Conservation (phyloP, 2,329 filamentous ascomycete genomes). For the Aspergillus luchuensis region DNA sequence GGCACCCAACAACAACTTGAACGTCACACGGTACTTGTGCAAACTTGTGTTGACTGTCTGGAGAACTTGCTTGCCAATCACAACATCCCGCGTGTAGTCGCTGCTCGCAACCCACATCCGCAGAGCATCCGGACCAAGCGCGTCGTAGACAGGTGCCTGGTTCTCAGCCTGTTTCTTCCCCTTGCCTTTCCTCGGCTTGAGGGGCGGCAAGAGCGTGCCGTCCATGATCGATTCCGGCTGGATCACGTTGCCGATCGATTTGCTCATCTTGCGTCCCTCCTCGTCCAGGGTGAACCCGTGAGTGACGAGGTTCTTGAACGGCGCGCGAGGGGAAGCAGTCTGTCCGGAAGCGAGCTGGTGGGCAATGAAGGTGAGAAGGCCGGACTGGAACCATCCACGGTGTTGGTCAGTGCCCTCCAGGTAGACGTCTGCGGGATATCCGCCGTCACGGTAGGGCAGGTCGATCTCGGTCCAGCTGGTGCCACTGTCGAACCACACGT, state of each 20-base stretch:
- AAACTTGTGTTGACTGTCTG: slow-evolving; percentile 74
- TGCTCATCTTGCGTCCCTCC: slow-evolving; percentile 97
- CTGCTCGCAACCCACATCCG: slow-evolving; percentile 89
- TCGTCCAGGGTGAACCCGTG: slow-evolving; percentile 93
- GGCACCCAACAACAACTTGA: slow-evolving; percentile 87
- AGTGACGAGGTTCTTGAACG: slow-evolving; percentile 87
- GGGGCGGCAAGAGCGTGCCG: slow-evolving; percentile 71
- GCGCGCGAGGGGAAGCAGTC: slow-evolving; percentile 53
- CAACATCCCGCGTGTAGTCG: slow-evolving; percentile 87
- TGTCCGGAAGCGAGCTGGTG: slow-evolving; percentile 44
- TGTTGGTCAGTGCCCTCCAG: slow-evolving; percentile 95
- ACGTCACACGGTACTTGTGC: slow-evolving; percentile 83
- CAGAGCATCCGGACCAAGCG: slow-evolving; percentile 81
- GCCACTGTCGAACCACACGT: slow-evolving; percentile 99
- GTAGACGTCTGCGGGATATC: slow-evolving; percentile 72
- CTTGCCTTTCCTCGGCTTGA: slow-evolving; percentile 64
- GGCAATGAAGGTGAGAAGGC: slow-evolving; percentile 81
- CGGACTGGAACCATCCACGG: slow-evolving; percentile 98
- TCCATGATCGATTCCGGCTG: slow-evolving; percentile 81
- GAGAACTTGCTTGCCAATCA: slow-evolving; percentile 76
- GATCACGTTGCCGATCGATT: slow-evolving; percentile 89
- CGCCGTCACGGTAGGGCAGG: slow-evolving; percentile 32
- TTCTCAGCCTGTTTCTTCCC: slow-evolving; percentile 46
- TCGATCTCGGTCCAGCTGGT: slow-evolving; percentile 76
- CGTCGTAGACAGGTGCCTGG: slow-evolving; percentile 57